phyloP scores from a whole-genome alignment of 768 basidiomycete genomes.

The Lentinula detonsa region DNA sequence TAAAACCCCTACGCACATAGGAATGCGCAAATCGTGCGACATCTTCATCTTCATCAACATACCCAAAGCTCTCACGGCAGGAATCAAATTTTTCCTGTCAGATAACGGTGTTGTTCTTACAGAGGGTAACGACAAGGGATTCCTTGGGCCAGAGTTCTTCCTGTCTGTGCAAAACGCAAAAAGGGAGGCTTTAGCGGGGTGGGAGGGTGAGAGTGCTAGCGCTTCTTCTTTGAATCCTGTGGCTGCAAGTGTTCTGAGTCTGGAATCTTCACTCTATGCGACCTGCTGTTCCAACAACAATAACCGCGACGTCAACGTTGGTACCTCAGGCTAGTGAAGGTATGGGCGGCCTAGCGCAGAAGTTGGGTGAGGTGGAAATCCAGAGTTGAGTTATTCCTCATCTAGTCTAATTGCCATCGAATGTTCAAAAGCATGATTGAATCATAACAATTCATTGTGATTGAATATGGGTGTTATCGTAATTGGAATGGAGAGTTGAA shows the following conservation, averaged over 20 bases:
- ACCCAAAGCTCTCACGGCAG: slow-evolving; percentile 58
- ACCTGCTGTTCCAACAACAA: background rate
- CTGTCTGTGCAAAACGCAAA: slow-evolving; percentile 50
- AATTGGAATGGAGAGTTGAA: no score
- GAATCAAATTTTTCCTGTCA: slow-evolving; percentile 72
- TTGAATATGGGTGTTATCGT: no score
- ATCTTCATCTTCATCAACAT: slow-evolving; percentile 82
- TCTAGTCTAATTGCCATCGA: no score
- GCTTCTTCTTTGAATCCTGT: background rate
- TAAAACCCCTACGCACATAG: slow-evolving; percentile 28
- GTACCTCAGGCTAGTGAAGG: background rate
- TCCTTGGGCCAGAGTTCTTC: slow-evolving; percentile 62
- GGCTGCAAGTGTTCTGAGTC: background rate
- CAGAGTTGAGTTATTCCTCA: background rate
- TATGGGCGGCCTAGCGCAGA: background rate
- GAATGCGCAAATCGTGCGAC: slow-evolving; percentile 75
- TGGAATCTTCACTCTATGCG: background rate
- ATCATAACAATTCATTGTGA: no score
- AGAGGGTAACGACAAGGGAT: slow-evolving; percentile 63
- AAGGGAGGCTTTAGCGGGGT: background rate
- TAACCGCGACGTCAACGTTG: background rate
- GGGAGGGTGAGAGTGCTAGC: background rate
- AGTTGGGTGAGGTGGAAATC: background rate
- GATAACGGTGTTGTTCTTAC: slow-evolving; percentile 88
- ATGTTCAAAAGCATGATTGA: no score